Conservation (phyloP, 2,329 filamentous ascomycete genomes). For the Monilinia fructigena region DNA sequence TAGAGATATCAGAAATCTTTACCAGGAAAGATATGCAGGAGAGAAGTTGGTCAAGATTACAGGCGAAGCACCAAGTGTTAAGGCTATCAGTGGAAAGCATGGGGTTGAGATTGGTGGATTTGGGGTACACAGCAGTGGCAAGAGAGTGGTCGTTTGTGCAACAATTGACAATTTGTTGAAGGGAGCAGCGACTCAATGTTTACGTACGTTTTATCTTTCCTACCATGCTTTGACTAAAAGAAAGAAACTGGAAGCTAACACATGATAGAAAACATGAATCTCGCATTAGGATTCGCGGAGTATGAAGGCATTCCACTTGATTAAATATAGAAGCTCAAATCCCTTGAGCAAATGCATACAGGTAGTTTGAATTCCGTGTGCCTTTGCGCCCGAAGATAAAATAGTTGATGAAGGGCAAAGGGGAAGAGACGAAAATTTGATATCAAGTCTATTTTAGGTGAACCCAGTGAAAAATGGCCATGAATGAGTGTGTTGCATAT, state of each 20-base stretch:
- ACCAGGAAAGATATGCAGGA: constrained; percentile 93
- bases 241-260: not conserved
- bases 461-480: not conserved
- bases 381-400: constrained; percentile 14
- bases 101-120: constrained; percentile 93
- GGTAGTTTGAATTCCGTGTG: constrained; percentile 22
- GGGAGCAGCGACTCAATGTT: constrained; percentile 87
- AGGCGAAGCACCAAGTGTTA: constrained; percentile 83
- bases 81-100: constrained; percentile 79
- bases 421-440: not conserved
- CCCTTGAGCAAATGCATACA: constrained; percentile 18
- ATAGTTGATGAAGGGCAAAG: not conserved
- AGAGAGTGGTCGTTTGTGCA: constrained; percentile 89
- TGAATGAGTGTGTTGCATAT: constrained; percentile 10
- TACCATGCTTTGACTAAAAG: constrained; percentile 21
- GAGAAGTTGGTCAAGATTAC: constrained; percentile 93
- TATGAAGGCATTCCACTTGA: constrained; percentile 76
- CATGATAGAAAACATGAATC: constrained; percentile 79
- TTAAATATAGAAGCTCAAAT: constrained; percentile 28
- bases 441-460: not conserved
- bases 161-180: constrained; percentile 94
- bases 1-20: constrained; percentile 88
- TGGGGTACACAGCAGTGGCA: constrained; percentile 84
- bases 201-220: constrained; percentile 61
- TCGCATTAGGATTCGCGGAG: constrained; percentile 83